These are phyloP conservation scores for Arachnomyces sp. DNA, from an alignment of 2,329 filamentous ascomycete species.

Conservation along the genomic window DNA sequence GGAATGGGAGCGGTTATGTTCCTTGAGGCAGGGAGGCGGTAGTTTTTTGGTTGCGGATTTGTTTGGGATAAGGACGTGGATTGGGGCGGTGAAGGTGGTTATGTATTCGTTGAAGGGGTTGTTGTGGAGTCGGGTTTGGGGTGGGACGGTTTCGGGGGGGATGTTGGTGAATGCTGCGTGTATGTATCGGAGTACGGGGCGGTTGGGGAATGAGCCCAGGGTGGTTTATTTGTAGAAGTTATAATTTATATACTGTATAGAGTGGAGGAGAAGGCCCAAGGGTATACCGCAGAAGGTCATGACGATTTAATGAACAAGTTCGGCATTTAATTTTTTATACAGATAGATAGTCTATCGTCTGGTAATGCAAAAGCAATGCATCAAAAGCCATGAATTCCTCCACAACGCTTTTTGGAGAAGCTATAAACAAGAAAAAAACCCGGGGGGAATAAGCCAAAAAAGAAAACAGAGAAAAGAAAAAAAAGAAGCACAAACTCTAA, in stretches of 20 bases:
- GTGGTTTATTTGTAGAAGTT: constrained; percentile 23
- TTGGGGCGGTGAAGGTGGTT: constrained; percentile 47
- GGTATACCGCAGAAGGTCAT: neutral
- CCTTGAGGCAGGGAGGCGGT: constrained; percentile 24
- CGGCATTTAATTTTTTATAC: neutral
- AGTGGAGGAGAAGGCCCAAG: constrained; percentile 8
- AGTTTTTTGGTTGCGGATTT: constrained; percentile 7
- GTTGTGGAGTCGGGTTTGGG: constrained; percentile 39
- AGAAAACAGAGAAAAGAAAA: neutral
- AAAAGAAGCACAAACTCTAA: constrained; percentile 1
- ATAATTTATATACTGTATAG: constrained; percentile 3
- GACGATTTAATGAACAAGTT: constrained; percentile 6
- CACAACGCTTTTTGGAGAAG: neutral
- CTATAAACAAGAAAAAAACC: neutral
- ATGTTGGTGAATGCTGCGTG: constrained; percentile 55
- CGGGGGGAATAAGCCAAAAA: neutral
- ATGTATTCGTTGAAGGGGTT: constrained; percentile 50
- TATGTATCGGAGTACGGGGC: constrained; percentile 32
- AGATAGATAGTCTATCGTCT: neutral
- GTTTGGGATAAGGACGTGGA: constrained; percentile 34
- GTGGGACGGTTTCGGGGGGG: constrained; percentile 30
- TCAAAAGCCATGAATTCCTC: no score
- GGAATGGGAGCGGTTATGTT: constrained; percentile 60
- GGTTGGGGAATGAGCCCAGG: constrained; percentile 30
- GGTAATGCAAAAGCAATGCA: neutral